phyloP scores from a whole-genome alignment of 2,329 filamentous ascomycete genomes.

The Aspergillus spinulosporus region DNA sequence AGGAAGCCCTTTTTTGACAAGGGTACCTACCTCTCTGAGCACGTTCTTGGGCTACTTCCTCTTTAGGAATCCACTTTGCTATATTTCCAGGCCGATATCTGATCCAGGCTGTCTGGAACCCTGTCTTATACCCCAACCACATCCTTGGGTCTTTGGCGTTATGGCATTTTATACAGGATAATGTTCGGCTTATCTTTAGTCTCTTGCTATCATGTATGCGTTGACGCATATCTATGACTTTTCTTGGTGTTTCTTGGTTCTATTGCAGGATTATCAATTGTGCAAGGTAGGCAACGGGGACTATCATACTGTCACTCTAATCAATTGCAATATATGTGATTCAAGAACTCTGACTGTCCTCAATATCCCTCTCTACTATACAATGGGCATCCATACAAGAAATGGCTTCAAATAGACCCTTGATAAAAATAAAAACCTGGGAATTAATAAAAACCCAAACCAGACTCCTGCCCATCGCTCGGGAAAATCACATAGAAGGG shows the following conservation, averaged over 20 bases:
- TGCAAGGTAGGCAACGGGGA: not conserved
- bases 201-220: not conserved
- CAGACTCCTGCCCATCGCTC: not conserved
- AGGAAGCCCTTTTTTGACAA: not conserved
- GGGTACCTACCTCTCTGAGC: not conserved
- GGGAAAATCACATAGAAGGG: not conserved
- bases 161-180: not conserved
- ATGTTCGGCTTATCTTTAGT: not conserved
- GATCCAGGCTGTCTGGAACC: not conserved
- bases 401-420: not conserved
- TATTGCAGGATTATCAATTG: not conserved
- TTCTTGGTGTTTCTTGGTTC: conserved; percentile 6
- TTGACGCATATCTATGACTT: not conserved
- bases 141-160: not conserved
- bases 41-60: not conserved
- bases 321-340: conserved; percentile 1
- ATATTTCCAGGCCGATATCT: not conserved
- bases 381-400: not conserved
- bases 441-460: not conserved
- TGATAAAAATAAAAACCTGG: not conserved
- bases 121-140: not conserved
- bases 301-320: conserved; percentile 1
- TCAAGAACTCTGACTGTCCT: not conserved
- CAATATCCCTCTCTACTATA: not conserved
- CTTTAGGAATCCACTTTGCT: not conserved